Conservation (phyloP, 1,139 yeast genomes). For the Groenewaldozyma sp. region DNA sequence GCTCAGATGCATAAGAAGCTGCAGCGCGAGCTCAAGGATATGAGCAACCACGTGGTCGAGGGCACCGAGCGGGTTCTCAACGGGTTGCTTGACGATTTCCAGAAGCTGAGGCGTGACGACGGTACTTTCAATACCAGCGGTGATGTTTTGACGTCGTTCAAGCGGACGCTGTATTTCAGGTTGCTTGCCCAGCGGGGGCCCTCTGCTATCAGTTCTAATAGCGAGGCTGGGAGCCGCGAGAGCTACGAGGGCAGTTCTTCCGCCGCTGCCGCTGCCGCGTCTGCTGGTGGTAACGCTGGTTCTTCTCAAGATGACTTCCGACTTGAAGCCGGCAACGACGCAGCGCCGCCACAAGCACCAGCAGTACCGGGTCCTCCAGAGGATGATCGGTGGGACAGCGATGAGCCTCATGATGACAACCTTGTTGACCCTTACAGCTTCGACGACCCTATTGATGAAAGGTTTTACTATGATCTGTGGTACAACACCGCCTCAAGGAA, state of each 20-base stretch:
- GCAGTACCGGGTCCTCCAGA: background rate
- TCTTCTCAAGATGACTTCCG: background rate
- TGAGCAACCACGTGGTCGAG: slow-evolving; percentile 6
- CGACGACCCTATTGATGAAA: slow-evolving; percentile 72
- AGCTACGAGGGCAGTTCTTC: too few species aligned
- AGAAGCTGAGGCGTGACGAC: slow-evolving; percentile 2
- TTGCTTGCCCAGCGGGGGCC: slow-evolving; percentile 9
- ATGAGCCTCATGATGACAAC: slow-evolving; percentile 7
- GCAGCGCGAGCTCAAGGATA: slow-evolving; percentile 7
- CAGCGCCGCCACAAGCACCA: too few species aligned
- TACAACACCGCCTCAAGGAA: slow-evolving; percentile 74
- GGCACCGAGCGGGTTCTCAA: slow-evolving; percentile 11
- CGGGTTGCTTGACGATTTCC: slow-evolving; percentile 1
- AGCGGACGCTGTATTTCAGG: slow-evolving; percentile 15
- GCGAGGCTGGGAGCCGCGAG: too few species aligned
- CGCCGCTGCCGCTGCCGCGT: background rate
- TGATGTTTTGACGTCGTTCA: slow-evolving; percentile 11
- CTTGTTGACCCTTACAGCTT: slow-evolving; percentile 75
- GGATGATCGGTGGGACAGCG: slow-evolving; percentile 1
- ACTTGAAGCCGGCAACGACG: background rate
- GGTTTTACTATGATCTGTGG: slow-evolving; percentile 86
- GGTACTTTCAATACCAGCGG: too few species aligned
- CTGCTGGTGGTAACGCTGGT: background rate
- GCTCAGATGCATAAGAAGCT: slow-evolving; percentile 3
- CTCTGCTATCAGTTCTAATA: too few species aligned